phyloP scores from a whole-genome alignment of 805 yeast species.

The Wickerhamiella vanderwaltii region DNA sequence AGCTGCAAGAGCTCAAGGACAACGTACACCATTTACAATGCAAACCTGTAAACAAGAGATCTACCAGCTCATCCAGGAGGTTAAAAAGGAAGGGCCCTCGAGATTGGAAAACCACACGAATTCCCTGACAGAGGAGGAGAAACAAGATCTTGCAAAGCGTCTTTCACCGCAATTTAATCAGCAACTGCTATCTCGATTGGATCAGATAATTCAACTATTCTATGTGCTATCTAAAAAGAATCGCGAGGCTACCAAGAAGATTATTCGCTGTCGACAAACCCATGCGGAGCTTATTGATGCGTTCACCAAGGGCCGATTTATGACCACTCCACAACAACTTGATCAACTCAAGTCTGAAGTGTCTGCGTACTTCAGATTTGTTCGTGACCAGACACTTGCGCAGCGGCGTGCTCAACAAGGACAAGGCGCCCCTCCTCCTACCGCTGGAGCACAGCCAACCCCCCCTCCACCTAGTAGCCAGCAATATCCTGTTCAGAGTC shows the following conservation, averaged over 20 bases:
- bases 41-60: constrained; percentile 27
- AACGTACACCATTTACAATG: constrained; percentile 12
- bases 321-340: constrained; percentile 60
- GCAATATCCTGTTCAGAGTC: constrained; percentile 16
- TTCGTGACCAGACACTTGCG: constrained; percentile 36
- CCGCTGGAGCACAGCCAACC: constrained; percentile 21
- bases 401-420: constrained; percentile 18
- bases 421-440: constrained; percentile 20
- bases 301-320: constrained; percentile 48
- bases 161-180: constrained; percentile 39
- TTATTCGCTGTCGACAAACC: constrained; percentile 69
- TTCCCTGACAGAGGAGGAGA: constrained; percentile 50
- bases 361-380: constrained; percentile 61
- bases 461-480: constrained; percentile 15
- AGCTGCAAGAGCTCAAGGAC: constrained; percentile 15
- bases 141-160: constrained; percentile 40
- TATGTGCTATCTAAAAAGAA: constrained; percentile 57
- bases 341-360: constrained; percentile 61
- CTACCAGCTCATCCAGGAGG: constrained; percentile 55
- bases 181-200: constrained; percentile 44
- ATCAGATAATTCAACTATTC: constrained; percentile 66
- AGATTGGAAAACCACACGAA: constrained; percentile 51
- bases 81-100: constrained; percentile 46
- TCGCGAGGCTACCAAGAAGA: constrained; percentile 59
- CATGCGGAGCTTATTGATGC: constrained; percentile 64